phyloP scores from a whole-genome alignment of 805 yeast genomes.

The Kluyveromyces nonfermentans region DNA sequence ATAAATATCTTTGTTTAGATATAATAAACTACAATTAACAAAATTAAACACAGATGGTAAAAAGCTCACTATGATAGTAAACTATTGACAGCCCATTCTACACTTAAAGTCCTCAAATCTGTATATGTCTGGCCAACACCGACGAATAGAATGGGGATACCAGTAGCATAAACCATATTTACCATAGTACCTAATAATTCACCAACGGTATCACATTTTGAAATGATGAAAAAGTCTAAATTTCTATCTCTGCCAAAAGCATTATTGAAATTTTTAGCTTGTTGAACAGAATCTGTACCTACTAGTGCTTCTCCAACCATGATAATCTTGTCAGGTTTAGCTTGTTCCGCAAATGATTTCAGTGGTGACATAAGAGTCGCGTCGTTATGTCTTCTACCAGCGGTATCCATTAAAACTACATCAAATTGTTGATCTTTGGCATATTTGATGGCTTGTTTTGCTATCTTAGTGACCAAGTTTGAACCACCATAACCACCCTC shows the following conservation, averaged over 20 bases:
- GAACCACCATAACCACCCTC: slow-evolving; percentile 97
- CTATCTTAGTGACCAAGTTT: slow-evolving; percentile 86
- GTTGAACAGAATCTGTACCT: slow-evolving; percentile 94
- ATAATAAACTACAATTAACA: neutral
- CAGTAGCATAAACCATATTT: slow-evolving; percentile 93
- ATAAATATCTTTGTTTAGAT: neutral
- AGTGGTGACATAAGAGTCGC: slow-evolving; percentile 91
- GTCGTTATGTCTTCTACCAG: slow-evolving; percentile 95
- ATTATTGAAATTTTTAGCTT: slow-evolving; percentile 84
- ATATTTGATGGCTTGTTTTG: slow-evolving; percentile 77
- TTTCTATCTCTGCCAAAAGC: slow-evolving; percentile 81
- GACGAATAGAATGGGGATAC: slow-evolving; percentile 88
- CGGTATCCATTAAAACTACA: slow-evolving; percentile 89
- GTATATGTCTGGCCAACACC: slow-evolving; percentile 98
- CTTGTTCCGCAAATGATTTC: slow-evolving; percentile 90
- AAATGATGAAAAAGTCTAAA: slow-evolving; percentile 82
- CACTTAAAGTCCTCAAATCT: slow-evolving; percentile 81
- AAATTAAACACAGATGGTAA: too few relatives aligned
- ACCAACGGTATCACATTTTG: slow-evolving; percentile 96
- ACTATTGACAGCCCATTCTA: slow-evolving; percentile 85
- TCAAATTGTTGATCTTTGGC: slow-evolving; percentile 67
- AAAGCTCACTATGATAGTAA: slow-evolving; percentile 46
- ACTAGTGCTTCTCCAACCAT: slow-evolving; percentile 99
- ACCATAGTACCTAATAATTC: slow-evolving; percentile 95
- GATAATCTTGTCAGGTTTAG: slow-evolving; percentile 89